These are phyloP conservation scores for Plectosphaerella plurivora DNA, from an alignment of 2,329 filamentous ascomycete genomes.

Conservation along the genomic window DNA sequence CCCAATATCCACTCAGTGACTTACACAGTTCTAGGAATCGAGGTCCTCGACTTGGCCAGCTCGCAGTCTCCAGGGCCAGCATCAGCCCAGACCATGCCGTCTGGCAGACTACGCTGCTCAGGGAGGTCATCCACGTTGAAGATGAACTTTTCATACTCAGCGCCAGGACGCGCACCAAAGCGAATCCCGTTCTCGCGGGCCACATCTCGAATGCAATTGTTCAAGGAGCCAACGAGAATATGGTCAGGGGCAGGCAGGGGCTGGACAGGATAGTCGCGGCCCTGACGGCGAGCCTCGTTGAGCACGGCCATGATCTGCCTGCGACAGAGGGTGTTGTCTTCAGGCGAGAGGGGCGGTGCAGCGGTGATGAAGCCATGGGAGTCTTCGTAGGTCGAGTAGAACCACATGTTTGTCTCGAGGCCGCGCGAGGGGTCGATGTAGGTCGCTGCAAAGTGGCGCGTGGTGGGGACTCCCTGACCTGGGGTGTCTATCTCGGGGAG, in stretches of 20 bases:
- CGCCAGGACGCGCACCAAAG: constrained; percentile 5
- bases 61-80: constrained; percentile 48
- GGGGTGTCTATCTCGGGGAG: neutral
- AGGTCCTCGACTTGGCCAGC: constrained; percentile 49
- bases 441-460: constrained; percentile 43
- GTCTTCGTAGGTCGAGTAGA: constrained; percentile 52
- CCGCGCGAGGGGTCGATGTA: constrained; percentile 57
- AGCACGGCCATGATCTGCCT: constrained; percentile 27
- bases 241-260: constrained; percentile 16
- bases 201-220: constrained; percentile 19
- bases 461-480: constrained; percentile 2
- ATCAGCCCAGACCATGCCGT: constrained; percentile 51
- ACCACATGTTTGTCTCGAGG: constrained; percentile 61
- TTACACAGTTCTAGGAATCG: constrained; percentile 51
- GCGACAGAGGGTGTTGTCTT: constrained; percentile 19
- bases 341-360: constrained; percentile 11
- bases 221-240: constrained; percentile 30
- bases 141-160: constrained; percentile 52
- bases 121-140: constrained; percentile 45
- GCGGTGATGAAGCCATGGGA: constrained; percentile 5
- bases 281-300: constrained; percentile 20
- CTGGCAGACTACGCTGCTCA: constrained; percentile 24
- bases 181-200: constrained; percentile 1
- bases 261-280: constrained; percentile 13
- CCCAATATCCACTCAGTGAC: constrained; percentile 11